phyloP scores from a whole-genome alignment of 177 flowering plant genomes.

The Telopea speciosissima region DNA sequence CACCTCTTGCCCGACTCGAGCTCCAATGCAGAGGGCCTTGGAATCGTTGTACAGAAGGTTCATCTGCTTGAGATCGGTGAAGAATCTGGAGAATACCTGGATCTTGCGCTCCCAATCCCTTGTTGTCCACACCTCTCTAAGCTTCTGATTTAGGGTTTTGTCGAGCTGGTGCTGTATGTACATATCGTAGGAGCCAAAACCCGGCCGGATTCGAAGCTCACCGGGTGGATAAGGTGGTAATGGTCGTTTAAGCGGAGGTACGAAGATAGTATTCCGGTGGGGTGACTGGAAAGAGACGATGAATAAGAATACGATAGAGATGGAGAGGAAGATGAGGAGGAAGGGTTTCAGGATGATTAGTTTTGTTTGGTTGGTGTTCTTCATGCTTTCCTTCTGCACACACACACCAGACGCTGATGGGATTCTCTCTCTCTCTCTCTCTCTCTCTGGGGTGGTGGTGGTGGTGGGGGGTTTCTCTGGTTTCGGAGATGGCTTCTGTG shows the following conservation, averaged over 20 bases:
- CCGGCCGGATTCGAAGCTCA: slow-evolving; percentile 56
- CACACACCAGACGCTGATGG: not conserved
- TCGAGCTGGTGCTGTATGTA: slow-evolving; percentile 72
- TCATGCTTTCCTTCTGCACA: slow-evolving; percentile 16
- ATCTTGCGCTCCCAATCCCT: slow-evolving; percentile 93
- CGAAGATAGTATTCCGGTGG: slow-evolving; percentile 9
- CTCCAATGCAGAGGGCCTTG: slow-evolving; percentile 69
- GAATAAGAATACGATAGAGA: slow-evolving; percentile 19
- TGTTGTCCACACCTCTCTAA: slow-evolving; percentile 72
- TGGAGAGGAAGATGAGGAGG: slow-evolving; percentile 29
- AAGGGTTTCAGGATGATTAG: slow-evolving; percentile 25
- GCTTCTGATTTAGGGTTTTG: slow-evolving; percentile 82
- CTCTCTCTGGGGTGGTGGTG: not conserved
- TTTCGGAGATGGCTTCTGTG: too few species aligned
- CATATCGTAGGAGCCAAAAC: slow-evolving; percentile 60
- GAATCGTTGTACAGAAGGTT: slow-evolving; percentile 47
- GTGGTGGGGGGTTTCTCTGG: too few species aligned
- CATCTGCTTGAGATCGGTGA: slow-evolving; percentile 31
- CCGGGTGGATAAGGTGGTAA: not conserved
- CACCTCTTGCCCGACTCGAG: slow-evolving; percentile 92
- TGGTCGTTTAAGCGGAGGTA: slow-evolving; percentile 15
- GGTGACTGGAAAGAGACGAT: slow-evolving; percentile 13
- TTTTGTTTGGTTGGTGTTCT: slow-evolving; percentile 13
- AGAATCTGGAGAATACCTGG: slow-evolving; percentile 60
- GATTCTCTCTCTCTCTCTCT: not conserved